Evolutionary conservation across 2,329 filamentous ascomycete species (phyloP), one percentile per base, ranked within the genome.

Genomic region (Colletotrichum phormii): DNA sequence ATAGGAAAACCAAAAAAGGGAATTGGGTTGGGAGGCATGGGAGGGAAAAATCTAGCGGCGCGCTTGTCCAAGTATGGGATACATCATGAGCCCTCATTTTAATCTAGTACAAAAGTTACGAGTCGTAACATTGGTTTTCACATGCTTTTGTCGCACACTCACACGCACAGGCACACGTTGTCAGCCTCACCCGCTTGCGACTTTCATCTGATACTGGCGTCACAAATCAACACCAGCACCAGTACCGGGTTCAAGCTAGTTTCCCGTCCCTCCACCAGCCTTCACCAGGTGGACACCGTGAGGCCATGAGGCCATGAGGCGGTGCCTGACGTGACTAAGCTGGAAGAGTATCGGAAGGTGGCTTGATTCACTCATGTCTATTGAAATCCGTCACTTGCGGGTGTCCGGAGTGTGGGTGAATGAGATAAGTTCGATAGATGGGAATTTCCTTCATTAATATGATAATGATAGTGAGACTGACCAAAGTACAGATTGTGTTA

Each of bases 21-120:
- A 59, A 15, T 13, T 33, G 61, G 53, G 55, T 13, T 24, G 46
- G 49, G 29, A 7, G 15, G 13, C 37, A 70, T 57, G 6, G 26
- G 35, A 22, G 24, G 26, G 26, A 24, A 9, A 37, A 59, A 55
- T 55, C 18, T 31, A 33, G 54, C 11, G 59, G 53, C 64, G 58
- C 60, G 29, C 37, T 46, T 46, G 26, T 58, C 58, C 57, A 35
- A 60, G 54, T 51, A 35, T 13, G 59, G 60, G 55, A 64, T 70
- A 60, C 53, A 62, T 42, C 26, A 65, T 37, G 55, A 73, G 35
- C 33, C 55, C 49, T 49, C 33, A 51, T 61, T 57, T 71, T 71
- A 71, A 73, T 71, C 35, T 57, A 71, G 55, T 33, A 46, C 54
- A 42, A 3, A 60, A 46, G 3, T 51, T 71, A 71, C 67, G 71